These are phyloP conservation scores for Dendrobium catenatum DNA, from an alignment of 106 monocot species.

Conservation along the genomic window DNA sequence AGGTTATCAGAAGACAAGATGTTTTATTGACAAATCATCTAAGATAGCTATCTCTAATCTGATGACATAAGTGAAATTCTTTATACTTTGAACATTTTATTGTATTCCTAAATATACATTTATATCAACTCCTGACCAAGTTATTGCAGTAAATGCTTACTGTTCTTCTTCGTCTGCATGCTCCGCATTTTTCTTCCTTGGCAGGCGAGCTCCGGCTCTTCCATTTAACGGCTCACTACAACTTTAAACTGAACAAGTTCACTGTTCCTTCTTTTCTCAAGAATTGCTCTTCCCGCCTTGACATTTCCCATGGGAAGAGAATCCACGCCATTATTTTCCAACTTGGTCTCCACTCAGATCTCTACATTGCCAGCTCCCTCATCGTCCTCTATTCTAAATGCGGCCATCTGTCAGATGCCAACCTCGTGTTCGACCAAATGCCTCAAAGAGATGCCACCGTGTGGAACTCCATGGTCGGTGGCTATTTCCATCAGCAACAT, in stretches of 20 bases:
- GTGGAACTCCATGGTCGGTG: conserved; percentile 26
- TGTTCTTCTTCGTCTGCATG: too few species aligned
- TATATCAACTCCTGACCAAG: too few species aligned
- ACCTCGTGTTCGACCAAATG: conserved; percentile 19
- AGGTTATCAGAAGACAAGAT: too few species aligned
- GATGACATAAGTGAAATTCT: too few species aligned
- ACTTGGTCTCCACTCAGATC: conserved; percentile 26
- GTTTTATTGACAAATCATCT: too few species aligned
- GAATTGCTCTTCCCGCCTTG: conserved; percentile 12
- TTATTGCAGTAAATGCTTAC: too few species aligned
- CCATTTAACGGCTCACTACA: neutral
- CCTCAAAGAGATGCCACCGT: conserved; percentile 23
- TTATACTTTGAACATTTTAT: too few species aligned
- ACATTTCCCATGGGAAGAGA: conserved; percentile 19
- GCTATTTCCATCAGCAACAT: conserved; percentile 8
- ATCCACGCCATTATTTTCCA: conserved; percentile 20
- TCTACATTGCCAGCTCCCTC: conserved; percentile 32
- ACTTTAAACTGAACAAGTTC: conserved; percentile 4
- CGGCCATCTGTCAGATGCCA: conserved; percentile 13
- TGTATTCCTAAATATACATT: too few species aligned
- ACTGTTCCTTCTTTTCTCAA: conserved; percentile 31
- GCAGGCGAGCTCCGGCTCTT: neutral
- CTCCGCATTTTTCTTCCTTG: too few species aligned
- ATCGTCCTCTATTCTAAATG: conserved; percentile 25
- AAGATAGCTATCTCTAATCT: too few species aligned